Base-by-base conservation (phyloP, 2,329 filamentous ascomycete species). In the Fusarium temperatum region DNA sequence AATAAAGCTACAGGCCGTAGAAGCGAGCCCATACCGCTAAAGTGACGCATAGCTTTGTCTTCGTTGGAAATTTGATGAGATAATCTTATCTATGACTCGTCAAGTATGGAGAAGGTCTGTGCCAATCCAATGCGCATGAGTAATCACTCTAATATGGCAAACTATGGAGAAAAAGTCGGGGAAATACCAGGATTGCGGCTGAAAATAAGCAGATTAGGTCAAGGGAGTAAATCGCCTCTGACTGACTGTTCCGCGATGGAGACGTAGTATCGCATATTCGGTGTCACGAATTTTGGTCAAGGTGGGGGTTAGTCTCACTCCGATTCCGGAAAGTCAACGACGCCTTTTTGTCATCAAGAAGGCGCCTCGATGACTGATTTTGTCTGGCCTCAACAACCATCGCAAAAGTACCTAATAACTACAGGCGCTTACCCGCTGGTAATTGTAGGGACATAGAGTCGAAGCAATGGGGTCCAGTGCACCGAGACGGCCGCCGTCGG, bases 301-400 rank as follows among this genome's bases (percentile, higher is more conserved):
- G 61, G 66, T 58, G 59, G 67, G 67, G 67, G 59, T 35, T 17
- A 60, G 36, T 38, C 41, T 54, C 51, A 55, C 67, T 70, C 67
- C 67, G 67, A 70, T 70, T 70, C 59, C 67, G 67, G 67, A 55
- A 65, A 70, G 58, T 58, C 66, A 63, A 45, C 58, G 51, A n/a
- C 39, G 48, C 20, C 54, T 30, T 53, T 44, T 63, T 22, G 32
- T 63, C 45, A 53, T 54, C 22, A 44, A 38, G n/a, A 64, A 70
- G 66, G 39, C 51, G 41, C 35, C 54, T 50, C 32, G 6, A 51
- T 41, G 24, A n/a, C 51, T n/a, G 26, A 48, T 53, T 44, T 45
- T 50, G 48, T 38, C 28, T 32, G 42, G 26, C 22, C 32, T 53
- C 20, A 36, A 57, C 45, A 63, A 39, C 66, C 66, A 32, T 18